A percentile compares a stretch with the other conserved stretches of the same genome.
Evolutionary conservation across 2,329 filamentous ascomycete genomes (phyloP).

Genomic region (Didymella lethalis): DNA sequence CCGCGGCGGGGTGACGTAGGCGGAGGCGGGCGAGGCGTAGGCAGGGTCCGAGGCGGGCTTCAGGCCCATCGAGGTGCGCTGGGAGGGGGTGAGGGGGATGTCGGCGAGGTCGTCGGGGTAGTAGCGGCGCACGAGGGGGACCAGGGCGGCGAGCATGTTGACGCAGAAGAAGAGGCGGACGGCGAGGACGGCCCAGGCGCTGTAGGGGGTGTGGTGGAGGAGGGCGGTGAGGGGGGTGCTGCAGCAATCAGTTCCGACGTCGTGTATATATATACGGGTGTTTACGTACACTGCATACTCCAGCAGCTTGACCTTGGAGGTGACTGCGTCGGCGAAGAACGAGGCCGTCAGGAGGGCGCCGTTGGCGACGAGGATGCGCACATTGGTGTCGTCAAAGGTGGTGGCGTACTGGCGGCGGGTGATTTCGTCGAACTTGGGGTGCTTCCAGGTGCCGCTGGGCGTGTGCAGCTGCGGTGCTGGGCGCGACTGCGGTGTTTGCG

Average conservation of each 20-base stretch:
- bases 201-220: constrained; percentile 47
- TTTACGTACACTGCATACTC: constrained; percentile 38
- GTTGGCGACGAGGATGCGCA: constrained; percentile 75
- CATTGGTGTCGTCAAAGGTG: constrained; percentile 79
- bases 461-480: constrained; percentile 42
- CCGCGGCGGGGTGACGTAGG: constrained; percentile 84
- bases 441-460: constrained; percentile 81
- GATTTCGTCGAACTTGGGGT: constrained; percentile 89
- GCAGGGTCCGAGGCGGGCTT: constrained; percentile 68
- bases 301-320: constrained; percentile 32
- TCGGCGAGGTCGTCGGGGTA: constrained; percentile 78
- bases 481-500: constrained; percentile 35
- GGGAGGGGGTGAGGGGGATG: constrained; percentile 88
- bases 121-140: constrained; percentile 72
- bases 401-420: constrained; percentile 78
- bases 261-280: neutral
- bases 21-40: constrained; percentile 60
- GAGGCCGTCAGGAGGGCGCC: constrained; percentile 61
- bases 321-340: constrained; percentile 48
- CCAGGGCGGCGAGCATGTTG: constrained; percentile 75
- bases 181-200: constrained; percentile 52
- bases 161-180: constrained; percentile 62
- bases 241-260: too few relatives aligned
- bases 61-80: constrained; percentile 84
- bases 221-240: constrained; percentile 51